Conservation (phyloP, 176 grass and related monocot species). For the Poa pratensis region DNA sequence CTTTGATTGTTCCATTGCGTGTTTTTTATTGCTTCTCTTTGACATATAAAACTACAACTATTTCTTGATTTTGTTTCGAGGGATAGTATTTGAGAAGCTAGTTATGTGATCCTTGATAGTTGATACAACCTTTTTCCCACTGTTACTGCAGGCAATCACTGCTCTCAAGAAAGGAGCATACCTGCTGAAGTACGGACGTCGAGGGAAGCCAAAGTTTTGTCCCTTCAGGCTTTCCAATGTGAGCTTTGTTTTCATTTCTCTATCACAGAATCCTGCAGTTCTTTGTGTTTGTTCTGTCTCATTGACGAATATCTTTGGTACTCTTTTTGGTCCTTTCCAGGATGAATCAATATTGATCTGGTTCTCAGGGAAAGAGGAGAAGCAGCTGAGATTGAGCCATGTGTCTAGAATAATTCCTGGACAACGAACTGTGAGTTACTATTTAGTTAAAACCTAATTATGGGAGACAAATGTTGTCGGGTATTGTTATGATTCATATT, state of each 20-base stretch:
- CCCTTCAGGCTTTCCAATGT: conserved; percentile 89
- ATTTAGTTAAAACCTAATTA: not conserved
- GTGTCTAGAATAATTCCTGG: conserved; percentile 94
- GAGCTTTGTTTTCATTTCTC: conserved; percentile 38
- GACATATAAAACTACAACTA: not conserved
- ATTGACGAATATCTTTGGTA: conserved; percentile 19
- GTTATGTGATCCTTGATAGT: conserved; percentile 17
- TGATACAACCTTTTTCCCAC: conserved; percentile 32
- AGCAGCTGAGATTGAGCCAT: conserved; percentile 83
- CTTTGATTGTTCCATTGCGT: not conserved
- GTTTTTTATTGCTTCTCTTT: conserved; percentile 12
- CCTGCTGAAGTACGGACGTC: conserved; percentile 77
- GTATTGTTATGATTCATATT: conserved; percentile 3
- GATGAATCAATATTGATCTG: conserved; percentile 84
- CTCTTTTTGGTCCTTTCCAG: conserved; percentile 54
- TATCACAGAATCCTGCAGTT: conserved; percentile 21
- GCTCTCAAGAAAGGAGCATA: conserved; percentile 94
- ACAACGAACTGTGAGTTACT: conserved; percentile 76
- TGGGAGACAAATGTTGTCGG: not conserved
- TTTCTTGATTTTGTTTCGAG: not conserved
- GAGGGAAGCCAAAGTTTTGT: conserved; percentile 92
- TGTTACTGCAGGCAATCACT: conserved; percentile 66
- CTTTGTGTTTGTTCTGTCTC: not conserved
- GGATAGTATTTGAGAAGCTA: conserved; percentile 7
- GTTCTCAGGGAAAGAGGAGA: conserved; percentile 92